Base-by-base conservation (phyloP, 805 yeast species). In the Zygosaccharomyces rouxii region DNA sequence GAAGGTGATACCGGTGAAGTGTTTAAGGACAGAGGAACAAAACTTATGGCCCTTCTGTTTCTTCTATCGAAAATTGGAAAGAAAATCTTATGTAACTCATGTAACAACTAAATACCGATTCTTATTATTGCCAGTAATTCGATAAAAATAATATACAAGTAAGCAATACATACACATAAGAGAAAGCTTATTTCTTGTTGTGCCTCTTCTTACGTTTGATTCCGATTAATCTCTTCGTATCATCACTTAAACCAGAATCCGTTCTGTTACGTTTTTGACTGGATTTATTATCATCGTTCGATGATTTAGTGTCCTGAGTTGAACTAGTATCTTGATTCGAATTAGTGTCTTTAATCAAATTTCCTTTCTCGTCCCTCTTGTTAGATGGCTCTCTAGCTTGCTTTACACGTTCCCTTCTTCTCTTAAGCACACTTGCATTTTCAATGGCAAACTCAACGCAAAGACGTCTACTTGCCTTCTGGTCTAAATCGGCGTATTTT, bases 371-470 rank as follows among this genome's bases (percentile, higher is more conserved):
- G 22, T 51, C 58, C 47, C 54, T 65, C 46, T 68, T 64, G 29
- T 53, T 56, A 10, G 67, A 63, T 19, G 58, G 48, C 30, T 69
- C 71, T 54, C 69, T 70, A 14, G 78, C 70, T 42, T 67, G 68
- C 59, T 66, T 66, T 30, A 78, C 76, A 59, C 76, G 81, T 44
- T 89, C 97, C 52, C 79, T 78, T 73, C 97, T 84, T 70, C 97
- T 84, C 71, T 86, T 87, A 37, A 94, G 84, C 49, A 94, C 96
- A 63, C 86, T 86, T 26, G 97, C 95, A 66, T 94, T 89, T 66
- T 94, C 99, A 59, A 94, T 77, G 5, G 99, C 97, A 73, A 94
- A 94, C 66, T 94, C 99, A 28, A 81, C 98, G 60, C 92, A 87
- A 51, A 94, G 74, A 53, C 88, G 80, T 71, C 97, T 81, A 63